Conservation (phyloP, 1,284 basidiomycete species). For the Rhodotorula sp. region DNA sequence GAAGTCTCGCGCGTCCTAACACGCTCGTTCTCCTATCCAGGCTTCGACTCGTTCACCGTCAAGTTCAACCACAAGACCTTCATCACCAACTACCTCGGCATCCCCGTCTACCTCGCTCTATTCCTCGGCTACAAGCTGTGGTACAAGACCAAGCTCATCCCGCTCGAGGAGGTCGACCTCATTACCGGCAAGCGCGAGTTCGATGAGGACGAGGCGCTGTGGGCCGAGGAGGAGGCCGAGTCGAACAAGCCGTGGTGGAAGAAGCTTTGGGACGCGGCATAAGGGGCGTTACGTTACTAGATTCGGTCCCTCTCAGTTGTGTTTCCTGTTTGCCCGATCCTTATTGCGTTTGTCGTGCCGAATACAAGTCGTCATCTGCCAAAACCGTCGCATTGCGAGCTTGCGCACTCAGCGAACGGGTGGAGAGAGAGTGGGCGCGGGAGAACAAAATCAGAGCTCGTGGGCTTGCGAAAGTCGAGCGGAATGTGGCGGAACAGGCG, state of each 20-base stretch:
- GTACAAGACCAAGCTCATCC: conserved; percentile 56
- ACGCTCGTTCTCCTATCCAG: background rate
- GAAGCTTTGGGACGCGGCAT: conserved; percentile 42
- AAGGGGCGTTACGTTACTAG: background rate
- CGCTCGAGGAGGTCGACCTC: conserved; percentile 61
- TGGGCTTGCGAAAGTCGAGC: too few species aligned
- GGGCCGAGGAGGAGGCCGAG: conserved; percentile 44
- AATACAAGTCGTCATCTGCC: background rate
- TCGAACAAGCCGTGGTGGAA: conserved; percentile 44
- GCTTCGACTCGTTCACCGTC: conserved; percentile 58
- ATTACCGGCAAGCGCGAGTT: conserved; percentile 63
- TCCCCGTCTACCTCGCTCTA: conserved; percentile 48
- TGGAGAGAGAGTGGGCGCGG: too few species aligned
- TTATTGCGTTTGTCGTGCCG: background rate
- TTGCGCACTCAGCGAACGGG: too few species aligned
- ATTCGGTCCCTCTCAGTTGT: background rate
- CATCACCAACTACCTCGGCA: conserved; percentile 55
- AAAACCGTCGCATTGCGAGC: too few species aligned
- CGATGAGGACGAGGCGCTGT: conserved; percentile 60
- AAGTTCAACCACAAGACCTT: conserved; percentile 60
- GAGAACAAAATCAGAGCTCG: too few species aligned
- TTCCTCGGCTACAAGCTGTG: conserved; percentile 46
- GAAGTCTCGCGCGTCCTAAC: background rate
- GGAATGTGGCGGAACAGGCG: too few species aligned
- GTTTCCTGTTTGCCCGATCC: background rate